Base-by-base conservation (phyloP, 202 grass and related monocot genomes). In the Schoenoplectus tabernaemontani region DNA sequence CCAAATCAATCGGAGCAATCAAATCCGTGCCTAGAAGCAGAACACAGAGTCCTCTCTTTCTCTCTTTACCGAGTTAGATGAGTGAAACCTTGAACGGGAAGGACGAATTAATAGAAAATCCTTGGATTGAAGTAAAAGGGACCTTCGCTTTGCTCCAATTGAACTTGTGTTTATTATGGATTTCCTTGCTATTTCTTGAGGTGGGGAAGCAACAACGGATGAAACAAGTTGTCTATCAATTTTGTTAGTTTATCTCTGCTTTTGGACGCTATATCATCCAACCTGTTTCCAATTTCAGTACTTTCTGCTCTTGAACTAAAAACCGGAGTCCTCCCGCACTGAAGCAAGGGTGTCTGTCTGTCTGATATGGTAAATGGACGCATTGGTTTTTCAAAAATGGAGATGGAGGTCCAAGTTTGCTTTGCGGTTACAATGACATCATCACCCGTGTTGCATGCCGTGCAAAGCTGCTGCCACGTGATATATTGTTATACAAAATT, bases 361-460 rank as follows among this genome's bases (percentile, higher is more conserved):
- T 19, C 7, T 60, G 24, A 3, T 28, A 7, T 39, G n/a, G 11
- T 7, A 74, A 78, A 59, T 60, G 54, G 20, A 58, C 0, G 8
- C 1, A 42, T 26, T 19, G 9, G 33, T 24, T 59, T 0, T 28
- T 28, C 28, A 61, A 54, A 60, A 59, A 60, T 59, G 17, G 20
- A 78, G 57, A 57, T 42, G 34, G 16, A 78, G 2, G 8, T 59
- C 28, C 3, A 24, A 17, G 36, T 22, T 80, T 47, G 77, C 59
- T 61, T 80, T 51, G 77, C 59, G 57, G 77, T 80, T 64, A 80
- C 41, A 59, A 65, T 62, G 77, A 80, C 34, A 64, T 80, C 77
- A 80, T 64, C 75, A 26, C 13, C 38, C n/a, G 10, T 8, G 56
- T 20, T 24, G 54, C 57, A 78, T 60, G 13, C 70, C 28, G 46